These are phyloP conservation scores for Lophiotrema nucula DNA, from an alignment of 495 filamentous ascomycete species.

Conservation along the genomic window DNA sequence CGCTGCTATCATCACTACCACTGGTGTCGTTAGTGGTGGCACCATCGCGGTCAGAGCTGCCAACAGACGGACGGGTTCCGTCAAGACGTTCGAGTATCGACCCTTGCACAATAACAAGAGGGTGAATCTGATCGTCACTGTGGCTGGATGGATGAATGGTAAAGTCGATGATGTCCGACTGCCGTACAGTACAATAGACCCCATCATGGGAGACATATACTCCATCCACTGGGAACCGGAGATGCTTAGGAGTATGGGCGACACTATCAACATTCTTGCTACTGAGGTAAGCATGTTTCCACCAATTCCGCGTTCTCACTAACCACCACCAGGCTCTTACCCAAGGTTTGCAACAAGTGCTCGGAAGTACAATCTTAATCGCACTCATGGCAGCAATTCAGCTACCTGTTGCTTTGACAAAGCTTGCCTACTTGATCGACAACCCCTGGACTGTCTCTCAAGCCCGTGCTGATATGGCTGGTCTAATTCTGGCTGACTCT, in stretches of 20 bases:
- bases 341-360: slow-evolving; percentile 91
- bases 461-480: slow-evolving; percentile 80
- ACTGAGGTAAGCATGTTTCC: slow-evolving; percentile 73
- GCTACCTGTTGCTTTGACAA: slow-evolving; percentile 86
- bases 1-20: slow-evolving; percentile 88
- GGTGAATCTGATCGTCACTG: slow-evolving; percentile 91
- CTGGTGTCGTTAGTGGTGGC: slow-evolving; percentile 81
- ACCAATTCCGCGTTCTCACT: neutral
- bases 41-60: slow-evolving; percentile 84
- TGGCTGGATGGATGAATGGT: slow-evolving; percentile 98
- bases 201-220: slow-evolving; percentile 97
- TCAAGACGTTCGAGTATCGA: slow-evolving; percentile 94
- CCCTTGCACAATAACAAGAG: slow-evolving; percentile 97
- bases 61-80: slow-evolving; percentile 79
- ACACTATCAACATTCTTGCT: slow-evolving; percentile 96
- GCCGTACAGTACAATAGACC: slow-evolving; percentile 93
- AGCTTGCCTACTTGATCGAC: slow-evolving; percentile 94
- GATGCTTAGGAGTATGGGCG: slow-evolving; percentile 95
- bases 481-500: slow-evolving; percentile 93
- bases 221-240: slow-evolving; percentile 98
- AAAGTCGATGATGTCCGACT: slow-evolving; percentile 95
- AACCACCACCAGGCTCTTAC: slow-evolving; percentile 69
- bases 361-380: slow-evolving; percentile 85
- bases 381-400: slow-evolving; percentile 92
- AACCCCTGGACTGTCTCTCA: slow-evolving; percentile 97